Evolutionary conservation across 1,139 yeast genomes (phyloP), one percentile per base, ranked within the genome.

Genomic region (Kodamaea derodonti): DNA sequence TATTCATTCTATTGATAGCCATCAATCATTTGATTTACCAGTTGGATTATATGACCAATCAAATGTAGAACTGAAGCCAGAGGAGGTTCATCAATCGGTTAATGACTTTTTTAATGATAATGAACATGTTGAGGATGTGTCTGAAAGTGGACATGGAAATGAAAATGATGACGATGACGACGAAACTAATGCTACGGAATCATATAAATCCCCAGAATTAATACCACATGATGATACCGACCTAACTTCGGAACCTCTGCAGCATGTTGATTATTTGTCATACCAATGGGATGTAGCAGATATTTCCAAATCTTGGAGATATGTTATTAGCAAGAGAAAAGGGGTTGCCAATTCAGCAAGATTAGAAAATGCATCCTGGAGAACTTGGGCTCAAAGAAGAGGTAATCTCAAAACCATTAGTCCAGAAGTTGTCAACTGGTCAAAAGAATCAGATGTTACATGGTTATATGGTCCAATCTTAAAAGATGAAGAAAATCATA

Each of bases 211-310:
- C 32, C 72, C 70, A 0, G 75, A 70, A 32, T 49, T 69, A 40
- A 52, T 62, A 24, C 85, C 87, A 12, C 88, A 84, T 50, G 98
- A 92, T 59, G 98, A 92, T 60, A 77, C 80, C 20, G 95, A 84
- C 49, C 71, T 90, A 25, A 75, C 75, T 35, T 76, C 77, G 44
- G 95, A 85, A 51, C 97, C 97, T 4, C 76, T 84, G 31, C 75
- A 82, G 34, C 97, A 90, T 53, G 98, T 92, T 12, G 98, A 92
- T 62, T 92, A 92, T 58, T 70, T 92, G 30, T 85, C 96, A 4
- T 96, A 92, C 55, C 76, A 92, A 54, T 92, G 98, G 98, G 87
- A 87, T 50, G 97, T 90, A 46, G 68, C 80, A 4, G 98, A 92
- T 56, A 86, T 92, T 27, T 84, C 95, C 11, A 85, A 85, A 47